phyloP scores from a whole-genome alignment of 2,329 filamentous ascomycete genomes.

The Cryphonectria parasitica region DNA sequence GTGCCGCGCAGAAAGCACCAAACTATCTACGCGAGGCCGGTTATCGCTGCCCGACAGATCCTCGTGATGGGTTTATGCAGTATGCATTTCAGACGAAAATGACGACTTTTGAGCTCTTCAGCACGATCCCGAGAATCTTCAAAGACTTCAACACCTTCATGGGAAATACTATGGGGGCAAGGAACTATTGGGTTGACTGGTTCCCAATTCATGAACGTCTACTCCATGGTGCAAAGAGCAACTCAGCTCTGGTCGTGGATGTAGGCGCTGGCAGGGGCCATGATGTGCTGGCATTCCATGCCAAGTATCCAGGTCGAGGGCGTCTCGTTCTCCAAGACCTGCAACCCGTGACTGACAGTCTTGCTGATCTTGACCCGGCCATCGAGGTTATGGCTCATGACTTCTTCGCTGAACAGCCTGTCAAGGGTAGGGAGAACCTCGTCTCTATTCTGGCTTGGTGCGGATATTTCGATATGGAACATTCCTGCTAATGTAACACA shows the following conservation, averaged over 20 bases:
- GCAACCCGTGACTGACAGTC: slow-evolving; percentile 17
- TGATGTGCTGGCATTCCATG: slow-evolving; percentile 29
- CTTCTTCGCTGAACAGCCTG: slow-evolving; percentile 40
- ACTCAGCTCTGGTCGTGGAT: slow-evolving; percentile 34
- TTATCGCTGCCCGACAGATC: slow-evolving; percentile 34
- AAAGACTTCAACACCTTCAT: slow-evolving; percentile 37
- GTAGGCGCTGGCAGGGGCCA: slow-evolving; percentile 32
- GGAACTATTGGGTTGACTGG: slow-evolving; percentile 28
- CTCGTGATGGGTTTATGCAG: slow-evolving; percentile 35
- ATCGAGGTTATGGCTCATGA: slow-evolving; percentile 41
- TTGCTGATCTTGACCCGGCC: slow-evolving; percentile 31
- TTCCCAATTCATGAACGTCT: slow-evolving; percentile 36
- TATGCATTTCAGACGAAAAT: slow-evolving; percentile 37
- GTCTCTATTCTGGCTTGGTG: not conserved
- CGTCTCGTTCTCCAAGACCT: slow-evolving; percentile 35
- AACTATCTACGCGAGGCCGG: slow-evolving; percentile 34
- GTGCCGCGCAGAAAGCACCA: slow-evolving; percentile 31
- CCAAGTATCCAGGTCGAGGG: slow-evolving; percentile 21
- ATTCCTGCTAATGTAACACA: not conserved
- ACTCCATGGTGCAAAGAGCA: slow-evolving; percentile 30
- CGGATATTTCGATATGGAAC: not conserved
- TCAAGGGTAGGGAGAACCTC: slow-evolving; percentile 37
- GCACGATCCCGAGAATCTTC: slow-evolving; percentile 30
- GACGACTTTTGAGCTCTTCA: slow-evolving; percentile 32
- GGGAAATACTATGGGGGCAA: slow-evolving; percentile 37